Base-by-base conservation (phyloP, 768 basidiomycete genomes). In the Steccherinum ochraceum region DNA sequence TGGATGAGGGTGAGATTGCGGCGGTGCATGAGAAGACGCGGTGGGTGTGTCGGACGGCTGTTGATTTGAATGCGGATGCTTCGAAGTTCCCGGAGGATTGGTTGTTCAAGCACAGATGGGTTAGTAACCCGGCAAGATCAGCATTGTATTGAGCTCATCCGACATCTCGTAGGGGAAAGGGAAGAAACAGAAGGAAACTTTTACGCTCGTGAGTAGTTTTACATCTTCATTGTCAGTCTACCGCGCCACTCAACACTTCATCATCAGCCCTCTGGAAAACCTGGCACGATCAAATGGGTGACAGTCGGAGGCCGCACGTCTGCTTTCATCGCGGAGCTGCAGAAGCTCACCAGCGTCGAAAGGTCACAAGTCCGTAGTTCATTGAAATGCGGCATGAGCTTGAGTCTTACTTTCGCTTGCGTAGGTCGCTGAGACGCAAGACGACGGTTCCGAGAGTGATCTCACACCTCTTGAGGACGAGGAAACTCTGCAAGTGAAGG, bases 271-370 rank as follows among this genome's bases (percentile, higher is more conserved):
- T 77, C 79, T 49, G 89, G 87, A 4, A 67, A 73, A 50, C 75
- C 74, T n/a, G 89, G 84, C 0, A 86, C 83, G 5, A 79, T 90
- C 50, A 79, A 77, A 58, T 90, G 83, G 77, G 63, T 85, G 49
- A 86, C 81, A 3, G 83, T 91, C 5, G 86, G 85, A 16, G 86
- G 88, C 2, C 74, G 87, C 13, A 89, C 88, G 5, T 86, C 86
- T 2, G 88, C 88, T 12, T 84, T 75, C 57, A 81, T 89, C 5
- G 60, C 62, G 12, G 79, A 89, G 64, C 67, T 89, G 10, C 88
- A 89, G 62, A 59, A 62, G 24, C 61, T 69, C 10, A 24, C 40
- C 18, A 50, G 49, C 24, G 23, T 30, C 16, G 35, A 18, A 12
- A 21, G 12, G 25, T 3, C 3, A 20, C 4, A 16, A 20, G 49